phyloP scores from a whole-genome alignment of 495 filamentous ascomycete species.

The Penicillium malachiteum region DNA sequence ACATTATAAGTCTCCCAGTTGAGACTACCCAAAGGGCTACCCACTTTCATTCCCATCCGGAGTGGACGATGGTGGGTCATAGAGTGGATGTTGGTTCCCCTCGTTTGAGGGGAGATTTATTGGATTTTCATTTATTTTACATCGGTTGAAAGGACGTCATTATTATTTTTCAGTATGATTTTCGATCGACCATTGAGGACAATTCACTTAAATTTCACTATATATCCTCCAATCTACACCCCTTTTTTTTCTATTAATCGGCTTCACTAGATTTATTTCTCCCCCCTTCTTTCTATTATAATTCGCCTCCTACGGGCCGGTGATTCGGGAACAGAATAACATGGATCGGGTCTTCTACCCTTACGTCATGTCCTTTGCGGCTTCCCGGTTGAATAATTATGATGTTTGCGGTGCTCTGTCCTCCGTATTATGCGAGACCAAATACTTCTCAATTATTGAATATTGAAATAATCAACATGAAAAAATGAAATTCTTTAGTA shows the following conservation, averaged over 20 bases:
- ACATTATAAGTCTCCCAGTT: conserved; percentile 30
- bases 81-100: conserved; percentile 38
- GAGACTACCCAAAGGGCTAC: conserved; percentile 25
- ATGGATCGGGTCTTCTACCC: conserved; percentile 5
- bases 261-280: not conserved
- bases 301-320: conserved; percentile 15
- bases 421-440: not conserved
- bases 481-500: not conserved
- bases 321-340: conserved; percentile 16
- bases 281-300: not conserved
- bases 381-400: conserved; percentile 20
- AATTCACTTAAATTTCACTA: not conserved
- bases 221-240: not conserved
- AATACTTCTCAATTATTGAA: not conserved
- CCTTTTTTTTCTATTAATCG: not conserved
- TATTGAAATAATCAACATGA: not conserved
- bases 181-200: not conserved
- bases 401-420: conserved; percentile 13
- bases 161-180: conserved; percentile 1
- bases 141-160: conserved; percentile 16
- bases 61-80: conserved; percentile 37
- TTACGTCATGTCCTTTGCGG: conserved; percentile 30
- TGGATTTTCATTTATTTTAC: not conserved
- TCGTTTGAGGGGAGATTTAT: conserved; percentile 18
- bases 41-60: conserved; percentile 37